phyloP scores from a whole-genome alignment of 352 stramenopile species.

The Globisporangium cederbergense region DNA sequence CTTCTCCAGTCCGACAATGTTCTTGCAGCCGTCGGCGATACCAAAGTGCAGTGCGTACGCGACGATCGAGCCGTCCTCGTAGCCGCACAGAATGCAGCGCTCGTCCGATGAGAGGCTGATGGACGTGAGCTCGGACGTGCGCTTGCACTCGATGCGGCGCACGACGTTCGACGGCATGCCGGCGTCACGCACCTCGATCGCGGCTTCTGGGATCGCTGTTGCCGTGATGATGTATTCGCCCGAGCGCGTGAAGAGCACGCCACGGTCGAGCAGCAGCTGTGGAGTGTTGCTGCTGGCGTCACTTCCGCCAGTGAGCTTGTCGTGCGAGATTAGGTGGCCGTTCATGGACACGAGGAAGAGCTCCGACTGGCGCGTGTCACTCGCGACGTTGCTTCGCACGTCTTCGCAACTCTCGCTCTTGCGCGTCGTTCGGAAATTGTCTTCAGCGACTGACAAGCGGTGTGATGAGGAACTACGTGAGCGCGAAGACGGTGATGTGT shows the following conservation, averaged over 20 bases:
- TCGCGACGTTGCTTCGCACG: constrained; percentile 17
- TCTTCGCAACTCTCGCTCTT: constrained; percentile 12
- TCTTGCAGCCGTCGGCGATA: constrained; percentile 73
- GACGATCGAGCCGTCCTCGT: constrained; percentile 74
- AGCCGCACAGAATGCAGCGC: constrained; percentile 77
- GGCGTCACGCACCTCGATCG: constrained; percentile 75
- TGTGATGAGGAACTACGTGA: constrained; percentile 6
- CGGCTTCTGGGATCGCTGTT: constrained; percentile 48
- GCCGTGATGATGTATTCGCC: constrained; percentile 79
- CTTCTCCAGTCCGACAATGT: constrained; percentile 61
- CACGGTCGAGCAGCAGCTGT: constrained; percentile 63
- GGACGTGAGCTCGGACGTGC: constrained; percentile 53
- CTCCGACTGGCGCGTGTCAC: constrained; percentile 70
- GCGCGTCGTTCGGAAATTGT: constrained; percentile 13
- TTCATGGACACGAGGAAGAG: constrained; percentile 84
- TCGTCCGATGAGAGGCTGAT: constrained; percentile 80
- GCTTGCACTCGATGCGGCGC: constrained; percentile 80
- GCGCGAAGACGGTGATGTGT: constrained; percentile 10
- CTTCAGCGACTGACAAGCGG: constrained; percentile 17
- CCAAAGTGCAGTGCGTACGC: constrained; percentile 83
- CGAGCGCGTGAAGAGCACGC: constrained; percentile 72
- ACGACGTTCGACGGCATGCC: constrained; percentile 53
- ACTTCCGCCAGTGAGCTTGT: constrained; percentile 36
- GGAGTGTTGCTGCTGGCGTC: constrained; percentile 25
- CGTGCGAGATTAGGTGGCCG: constrained; percentile 63